Conservation (phyloP, 192 early-diverging fungal genomes). For the Spinellus fusiger region DNA sequence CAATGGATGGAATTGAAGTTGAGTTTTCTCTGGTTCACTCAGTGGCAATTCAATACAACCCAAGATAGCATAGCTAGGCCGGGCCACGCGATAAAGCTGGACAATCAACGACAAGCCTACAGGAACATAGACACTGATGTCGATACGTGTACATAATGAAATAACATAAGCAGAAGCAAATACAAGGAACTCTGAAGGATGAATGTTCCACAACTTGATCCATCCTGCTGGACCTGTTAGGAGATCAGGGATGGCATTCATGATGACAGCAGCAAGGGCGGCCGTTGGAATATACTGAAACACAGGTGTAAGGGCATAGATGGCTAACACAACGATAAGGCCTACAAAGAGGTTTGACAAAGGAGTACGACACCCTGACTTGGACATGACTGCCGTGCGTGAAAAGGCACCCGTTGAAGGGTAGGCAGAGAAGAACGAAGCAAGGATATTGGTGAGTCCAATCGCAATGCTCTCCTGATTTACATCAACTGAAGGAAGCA, state of each 20-base stretch:
- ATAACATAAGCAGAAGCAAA: conserved; percentile 49
- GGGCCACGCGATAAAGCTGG: conserved; percentile 74
- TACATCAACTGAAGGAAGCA: conserved; percentile 33
- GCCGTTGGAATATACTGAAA: conserved; percentile 86
- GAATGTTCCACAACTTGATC: conserved; percentile 59
- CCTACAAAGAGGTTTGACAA: conserved; percentile 75
- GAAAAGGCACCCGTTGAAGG: conserved; percentile 93
- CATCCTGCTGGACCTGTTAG: conserved; percentile 56
- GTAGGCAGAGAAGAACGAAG: conserved; percentile 82
- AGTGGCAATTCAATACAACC: conserved; percentile 27
- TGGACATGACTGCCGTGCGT: conserved; percentile 85
- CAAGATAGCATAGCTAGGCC: conserved; percentile 54
- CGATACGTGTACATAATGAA: conserved; percentile 53
- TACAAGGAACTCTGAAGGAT: conserved; percentile 50
- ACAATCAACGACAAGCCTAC: conserved; percentile 67
- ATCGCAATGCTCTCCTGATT: conserved; percentile 91
- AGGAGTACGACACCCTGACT: conserved; percentile 81
- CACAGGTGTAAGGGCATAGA: conserved; percentile 74
- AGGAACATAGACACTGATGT: conserved; percentile 74
- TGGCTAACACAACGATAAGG: conserved; percentile 70
- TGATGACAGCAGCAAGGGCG: conserved; percentile 76
- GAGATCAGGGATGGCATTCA: conserved; percentile 79
- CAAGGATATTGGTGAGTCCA: conserved; percentile 81
- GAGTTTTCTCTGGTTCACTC: conserved; percentile 12
- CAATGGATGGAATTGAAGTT: conserved; percentile 27